Percentiles rank a stretch among this genome's conserved stretches.
Conservation (phyloP, 164 flowering plant species). For the Piper longum region DNA sequence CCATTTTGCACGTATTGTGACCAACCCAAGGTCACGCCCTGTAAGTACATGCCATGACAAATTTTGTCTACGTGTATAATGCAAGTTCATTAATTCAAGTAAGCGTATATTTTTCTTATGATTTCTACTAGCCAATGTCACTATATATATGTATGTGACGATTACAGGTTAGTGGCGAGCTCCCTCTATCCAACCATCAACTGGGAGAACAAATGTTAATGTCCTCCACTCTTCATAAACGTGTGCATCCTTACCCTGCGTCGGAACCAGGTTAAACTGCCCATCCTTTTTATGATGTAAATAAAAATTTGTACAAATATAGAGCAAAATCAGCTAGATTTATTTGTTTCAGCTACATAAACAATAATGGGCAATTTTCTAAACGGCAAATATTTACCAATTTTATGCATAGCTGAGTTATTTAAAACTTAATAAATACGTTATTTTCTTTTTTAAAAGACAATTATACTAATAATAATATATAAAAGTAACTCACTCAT, state of each 20-base stretch:
- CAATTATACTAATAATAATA: too few relatives aligned
- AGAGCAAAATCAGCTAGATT: not conserved
- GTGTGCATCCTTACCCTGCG: constrained; percentile 68
- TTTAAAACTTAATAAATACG: too few relatives aligned
- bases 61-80: not conserved
- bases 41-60: constrained; percentile 21
- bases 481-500: too few relatives aligned
- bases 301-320: not conserved
- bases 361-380: not conserved
- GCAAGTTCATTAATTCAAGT: too few relatives aligned
- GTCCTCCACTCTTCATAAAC: constrained; percentile 57
- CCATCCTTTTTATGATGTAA: too few relatives aligned
- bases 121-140: not conserved
- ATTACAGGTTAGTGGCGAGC: constrained; percentile 74
- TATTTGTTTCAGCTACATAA: not conserved
- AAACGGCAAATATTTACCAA: not conserved
- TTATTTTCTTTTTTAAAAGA: too few relatives aligned
- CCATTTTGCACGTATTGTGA: constrained; percentile 53
- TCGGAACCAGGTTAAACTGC: constrained; percentile 52
- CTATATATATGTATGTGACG: not conserved
- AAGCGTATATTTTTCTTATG: not conserved
- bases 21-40: constrained; percentile 46
- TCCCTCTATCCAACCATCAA: constrained; percentile 39
- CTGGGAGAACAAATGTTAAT: constrained; percentile 39
- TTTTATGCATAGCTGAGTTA: too few relatives aligned